A percentile compares a stretch with the other conserved stretches of the same genome.
phyloP scores from a whole-genome alignment of 371 early-diverging fungal genomes.

The Mortierella sp. region DNA sequence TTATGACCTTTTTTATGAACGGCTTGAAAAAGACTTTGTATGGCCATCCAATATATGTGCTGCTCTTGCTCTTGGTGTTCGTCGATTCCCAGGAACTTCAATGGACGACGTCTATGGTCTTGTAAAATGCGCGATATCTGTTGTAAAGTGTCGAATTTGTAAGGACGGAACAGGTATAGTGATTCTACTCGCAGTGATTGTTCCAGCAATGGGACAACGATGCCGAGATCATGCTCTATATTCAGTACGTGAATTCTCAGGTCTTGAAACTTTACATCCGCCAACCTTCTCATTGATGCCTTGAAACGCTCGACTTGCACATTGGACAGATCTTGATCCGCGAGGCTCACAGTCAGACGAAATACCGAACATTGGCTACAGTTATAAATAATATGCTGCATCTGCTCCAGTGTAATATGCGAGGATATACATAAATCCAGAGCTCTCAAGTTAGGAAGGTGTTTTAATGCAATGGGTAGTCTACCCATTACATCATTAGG shows the following conservation, averaged over 20 bases:
- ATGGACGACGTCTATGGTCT: constrained; percentile 6
- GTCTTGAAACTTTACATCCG: constrained; percentile 6
- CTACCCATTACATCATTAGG: neutral
- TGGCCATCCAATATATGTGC: neutral
- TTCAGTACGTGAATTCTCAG: neutral
- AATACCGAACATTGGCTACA: neutral
- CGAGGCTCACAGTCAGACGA: neutral
- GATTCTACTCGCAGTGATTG: constrained; percentile 1
- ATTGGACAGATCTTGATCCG: neutral
- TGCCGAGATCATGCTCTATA: neutral
- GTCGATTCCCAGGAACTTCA: neutral
- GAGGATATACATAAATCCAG: neutral
- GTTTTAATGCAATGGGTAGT: neutral
- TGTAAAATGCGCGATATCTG: neutral
- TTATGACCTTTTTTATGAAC: neutral
- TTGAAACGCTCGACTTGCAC: neutral
- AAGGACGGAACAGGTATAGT: neutral
- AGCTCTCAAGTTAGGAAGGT: constrained; percentile 2
- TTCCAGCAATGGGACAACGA: neutral
- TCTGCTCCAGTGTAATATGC: neutral
- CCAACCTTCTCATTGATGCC: constrained; percentile 1
- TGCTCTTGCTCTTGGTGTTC: neutral
- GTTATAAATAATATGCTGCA: neutral
- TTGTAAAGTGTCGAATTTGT: neutral
- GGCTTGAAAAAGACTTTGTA: constrained; percentile 6